A percentile compares a stretch with the other conserved stretches of the same genome.
These are phyloP conservation scores for Adansonia rubrostipa DNA, from an alignment of 441 rosid genomes.

Conservation along the genomic window DNA sequence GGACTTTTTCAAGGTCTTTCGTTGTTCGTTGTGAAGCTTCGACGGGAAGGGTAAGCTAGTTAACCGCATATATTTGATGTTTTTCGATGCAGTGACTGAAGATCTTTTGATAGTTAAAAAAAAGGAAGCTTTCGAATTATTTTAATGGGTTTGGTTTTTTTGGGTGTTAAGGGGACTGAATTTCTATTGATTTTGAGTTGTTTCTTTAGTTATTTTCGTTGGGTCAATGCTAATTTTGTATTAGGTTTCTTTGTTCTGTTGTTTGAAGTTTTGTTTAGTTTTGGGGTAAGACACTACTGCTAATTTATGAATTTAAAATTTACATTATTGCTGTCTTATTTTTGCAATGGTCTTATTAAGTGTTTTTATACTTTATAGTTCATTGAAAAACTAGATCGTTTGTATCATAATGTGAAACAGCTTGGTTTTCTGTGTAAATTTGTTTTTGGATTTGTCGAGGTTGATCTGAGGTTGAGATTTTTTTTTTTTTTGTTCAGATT, in stretches of 20 bases:
- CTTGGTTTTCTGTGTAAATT: not conserved
- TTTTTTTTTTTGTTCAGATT: conserved; percentile 50
- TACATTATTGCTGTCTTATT: not conserved
- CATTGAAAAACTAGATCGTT: not conserved
- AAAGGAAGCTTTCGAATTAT: not conserved
- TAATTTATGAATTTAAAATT: not conserved
- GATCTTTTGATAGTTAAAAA: not conserved
- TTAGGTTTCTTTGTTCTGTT: not conserved
- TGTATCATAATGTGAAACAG: not conserved
- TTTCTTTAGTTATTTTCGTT: not conserved
- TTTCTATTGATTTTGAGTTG: not conserved
- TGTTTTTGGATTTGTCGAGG: not conserved
- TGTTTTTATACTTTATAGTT: too few relatives aligned
- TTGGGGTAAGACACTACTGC: not conserved
- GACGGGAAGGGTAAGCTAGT: conserved; percentile 61
- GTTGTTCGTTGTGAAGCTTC: conserved; percentile 67
- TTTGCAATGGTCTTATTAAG: not conserved
- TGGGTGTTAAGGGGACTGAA: not conserved
- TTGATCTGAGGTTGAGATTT: conserved; percentile 15
- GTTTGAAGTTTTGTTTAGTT: not conserved
- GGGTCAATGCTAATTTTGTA: not conserved
- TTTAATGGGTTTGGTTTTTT: not conserved
- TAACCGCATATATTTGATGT: not conserved
- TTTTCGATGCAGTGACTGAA: not conserved
- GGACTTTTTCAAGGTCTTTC: conserved; percentile 23